phyloP scores from a whole-genome alignment of 2,329 filamentous ascomycete genomes.

The Penicillium sp. region DNA sequence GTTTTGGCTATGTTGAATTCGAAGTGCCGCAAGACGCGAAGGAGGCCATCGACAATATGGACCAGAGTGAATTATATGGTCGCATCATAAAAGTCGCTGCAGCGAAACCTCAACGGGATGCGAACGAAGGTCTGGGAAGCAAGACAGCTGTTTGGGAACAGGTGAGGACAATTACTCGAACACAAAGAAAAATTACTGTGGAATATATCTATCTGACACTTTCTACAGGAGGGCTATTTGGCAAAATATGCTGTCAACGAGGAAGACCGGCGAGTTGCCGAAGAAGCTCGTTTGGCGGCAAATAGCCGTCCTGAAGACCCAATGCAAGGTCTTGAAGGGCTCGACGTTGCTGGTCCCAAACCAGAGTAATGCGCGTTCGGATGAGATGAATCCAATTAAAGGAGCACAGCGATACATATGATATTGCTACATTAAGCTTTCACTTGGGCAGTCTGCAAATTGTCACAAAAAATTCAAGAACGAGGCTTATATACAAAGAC shows the following conservation, averaged over 20 bases:
- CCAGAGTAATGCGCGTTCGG: slow-evolving; percentile 52
- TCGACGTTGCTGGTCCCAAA: slow-evolving; percentile 92
- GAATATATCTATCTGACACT: slow-evolving; percentile 1
- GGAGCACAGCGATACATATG: slow-evolving; percentile 19
- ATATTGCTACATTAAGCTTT: slow-evolving; percentile 14
- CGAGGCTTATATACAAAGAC: slow-evolving; percentile 15
- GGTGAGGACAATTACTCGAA: slow-evolving; percentile 53
- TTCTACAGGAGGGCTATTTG: slow-evolving; percentile 79
- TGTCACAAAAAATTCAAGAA: slow-evolving; percentile 1
- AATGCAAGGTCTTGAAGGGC: slow-evolving; percentile 90
- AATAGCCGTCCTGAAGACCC: slow-evolving; percentile 67
- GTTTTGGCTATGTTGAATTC: slow-evolving; percentile 96
- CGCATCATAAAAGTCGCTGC: slow-evolving; percentile 86
- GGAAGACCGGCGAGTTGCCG: slow-evolving; percentile 64
- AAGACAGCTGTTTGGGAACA: slow-evolving; percentile 97
- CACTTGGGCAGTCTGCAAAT: slow-evolving; percentile 9
- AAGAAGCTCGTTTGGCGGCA: slow-evolving; percentile 50
- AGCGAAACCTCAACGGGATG: slow-evolving; percentile 87
- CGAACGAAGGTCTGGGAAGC: slow-evolving; percentile 81
- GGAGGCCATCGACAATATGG: slow-evolving; percentile 99
- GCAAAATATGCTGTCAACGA: slow-evolving; percentile 81
- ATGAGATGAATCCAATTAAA: slow-evolving; percentile 11
- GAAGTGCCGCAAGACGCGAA: slow-evolving; percentile 79
- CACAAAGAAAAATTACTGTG: background rate
- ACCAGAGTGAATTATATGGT: slow-evolving; percentile 92